Evolutionary conservation across 2,329 filamentous ascomycete species (phyloP), one percentile per base, ranked within the genome.

Genomic region (Magnaporthales sp.): DNA sequence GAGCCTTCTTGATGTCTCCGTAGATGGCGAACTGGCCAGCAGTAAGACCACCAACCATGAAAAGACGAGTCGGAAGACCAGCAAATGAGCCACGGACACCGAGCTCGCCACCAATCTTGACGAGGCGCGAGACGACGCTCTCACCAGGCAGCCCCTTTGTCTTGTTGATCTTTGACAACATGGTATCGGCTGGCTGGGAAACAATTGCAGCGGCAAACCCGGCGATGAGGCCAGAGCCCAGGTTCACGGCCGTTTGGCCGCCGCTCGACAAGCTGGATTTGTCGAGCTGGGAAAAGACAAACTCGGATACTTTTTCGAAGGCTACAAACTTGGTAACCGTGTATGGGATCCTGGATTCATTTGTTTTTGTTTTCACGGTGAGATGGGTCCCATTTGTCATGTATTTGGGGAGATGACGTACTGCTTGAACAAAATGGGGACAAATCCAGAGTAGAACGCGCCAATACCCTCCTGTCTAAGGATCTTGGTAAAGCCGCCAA

Each of bases 141-240:
- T 93, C 90, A 80, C 91, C 91, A 71, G 91, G 90, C 70, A 85
- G 81, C 80, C 90, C 91, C 81, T 89, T 88, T 79, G 89, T 91
- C 89, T 93, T 93, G 89, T 93, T 93, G 84, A 93, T 93, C 86
- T 92, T 93, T 81, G 83, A 87, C 73, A 93, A 87, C 90, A 93
- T 93, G 75, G 91, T 93, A 78, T 93, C 91, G 76, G 91, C 91
- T 72, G 91, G 91, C 82, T 93, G 91, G 70, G 91, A 93, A 76
- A 93, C 85, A 74, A 92, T 76, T 76, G 91, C 91, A 72, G 91
- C 91, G 73, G 90, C 90, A 80, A 93, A 90, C 88, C 91, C 90
- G 91, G 75, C 74, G 54, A 74, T 67, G 54, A 76, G 74, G 70
- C 75, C 74, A 66, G 70, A 72, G 67, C 74, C 73, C 58, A 77